Base-by-base conservation (phyloP, 768 basidiomycete species). In the Hygrophoropsis aurantiaca region DNA sequence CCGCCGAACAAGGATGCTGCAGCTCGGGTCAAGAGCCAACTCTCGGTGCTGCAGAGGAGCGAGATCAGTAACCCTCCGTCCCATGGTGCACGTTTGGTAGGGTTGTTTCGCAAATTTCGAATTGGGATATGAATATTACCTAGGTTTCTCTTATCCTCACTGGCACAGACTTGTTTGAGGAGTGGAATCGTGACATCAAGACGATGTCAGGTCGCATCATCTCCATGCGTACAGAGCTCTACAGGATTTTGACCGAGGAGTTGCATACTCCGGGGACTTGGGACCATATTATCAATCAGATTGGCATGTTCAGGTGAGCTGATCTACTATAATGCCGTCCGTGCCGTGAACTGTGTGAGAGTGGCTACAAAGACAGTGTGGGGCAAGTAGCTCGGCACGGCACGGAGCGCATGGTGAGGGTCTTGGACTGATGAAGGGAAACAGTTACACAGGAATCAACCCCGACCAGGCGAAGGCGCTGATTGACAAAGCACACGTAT, bases 61-160 rank as follows among this genome's bases (percentile, higher is more conserved):
- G 88, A 97, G 67, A 98, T 98, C 65, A 95, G 92, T 54, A 95
- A 94, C 63, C 93, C 95, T 19, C 93, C 94, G 2, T 79, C 87
- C 13, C 84, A 94, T 61, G 94, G 95, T 33, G 95, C 94, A 11
- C 84, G 90, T 18, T 65, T 97, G 64, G 92, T 89, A 60, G 70
- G 84, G 67, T 18, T 52, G 10, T 50, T 27, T 26, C 33, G 40
- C 11, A 16, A 23, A 34, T 40, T 35, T 40, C 11, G 41, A 24
- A 11, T 24, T 20, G 25, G 16, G 9, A 34, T 26, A 42, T 21
- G 44, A 38, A 49, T 40, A 42, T 42, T 42, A 4, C 7, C 20
- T 57, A 90, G 89, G 79, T 93, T 48, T 72, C 87, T 47, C 68
- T 90, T 62, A 94, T 98, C 58, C 67, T 99, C 60, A 92, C 89